Evolutionary conservation across 2,329 filamentous ascomycete species (phyloP), one percentile per base, ranked within the genome.

Genomic region (Emericellopsis cladophorae): DNA sequence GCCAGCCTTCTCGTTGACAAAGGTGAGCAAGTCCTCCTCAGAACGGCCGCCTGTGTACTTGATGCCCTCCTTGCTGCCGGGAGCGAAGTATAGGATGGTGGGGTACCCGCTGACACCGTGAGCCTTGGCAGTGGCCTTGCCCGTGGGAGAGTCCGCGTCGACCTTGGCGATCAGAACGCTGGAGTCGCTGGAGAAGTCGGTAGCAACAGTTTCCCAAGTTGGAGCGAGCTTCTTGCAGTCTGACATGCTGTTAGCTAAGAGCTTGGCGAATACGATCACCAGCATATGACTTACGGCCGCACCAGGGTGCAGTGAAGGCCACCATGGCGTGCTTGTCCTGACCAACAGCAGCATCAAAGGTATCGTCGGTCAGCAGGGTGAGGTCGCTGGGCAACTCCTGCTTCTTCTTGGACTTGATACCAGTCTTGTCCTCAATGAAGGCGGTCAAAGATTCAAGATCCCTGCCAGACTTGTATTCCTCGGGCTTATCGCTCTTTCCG

Each of bases 221-320:
- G 92, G 92, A 38, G 89, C 89, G 47, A 98, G 81, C 54, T 56
- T 81, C 73, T 98, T 98, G 84, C 92, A 98, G 76, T 98, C 92
- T 95, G 35, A 29, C 15, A 35, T 14, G 15, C 23, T 9, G 15
- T 8, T 38, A n/a, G 16, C 26, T 21, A 16, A 12, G 32, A 18
- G 8, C 21, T 10, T 7, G 21, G 9, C 4, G 14, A 31, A 15
- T 11, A 11, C 23, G 21, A 12, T 29, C 21, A 38, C 18, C 32
- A 15, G 23, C 38, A 5, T 21, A 4, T 21, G 18, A 84, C 88
- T 66, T 77, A 96, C 92, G 90, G 62, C 90, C 90, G 65, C 92
- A 98, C 92, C 90, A 96, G 40, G 92, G 89, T 40, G 92, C 90
- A 51, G 93, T 98, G 64, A 98, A 98, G 36, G 93, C 89, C 58